A percentile compares a stretch with the other conserved stretches of the same genome.
phyloP scores from a whole-genome alignment of 805 yeast species.

The Candida golubevii region DNA sequence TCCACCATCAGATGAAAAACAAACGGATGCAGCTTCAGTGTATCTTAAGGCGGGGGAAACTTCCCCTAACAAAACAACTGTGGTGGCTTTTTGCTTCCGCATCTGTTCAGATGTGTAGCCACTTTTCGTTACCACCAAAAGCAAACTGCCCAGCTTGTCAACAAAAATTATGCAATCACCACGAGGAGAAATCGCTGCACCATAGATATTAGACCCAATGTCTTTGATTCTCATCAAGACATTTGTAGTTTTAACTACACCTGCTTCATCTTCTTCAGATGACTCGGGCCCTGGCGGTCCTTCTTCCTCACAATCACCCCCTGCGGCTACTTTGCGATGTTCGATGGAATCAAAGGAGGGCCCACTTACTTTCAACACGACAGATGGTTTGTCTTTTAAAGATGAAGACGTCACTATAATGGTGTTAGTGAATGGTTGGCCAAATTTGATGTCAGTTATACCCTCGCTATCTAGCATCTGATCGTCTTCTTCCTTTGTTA shows the following conservation, averaged over 20 bases:
- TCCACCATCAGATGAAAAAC: conserved; percentile 79
- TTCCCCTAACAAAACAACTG: conserved; percentile 68
- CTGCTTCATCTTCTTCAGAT: conserved; percentile 9
- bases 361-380: conserved; percentile 33
- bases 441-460: conserved; percentile 72
- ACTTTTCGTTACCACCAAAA: conserved; percentile 59
- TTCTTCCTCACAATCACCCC: too few species aligned
- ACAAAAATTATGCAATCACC: conserved; percentile 82
- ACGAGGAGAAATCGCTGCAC: conserved; percentile 72
- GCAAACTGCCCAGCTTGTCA: conserved; percentile 74
- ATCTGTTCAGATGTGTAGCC: conserved; percentile 14
- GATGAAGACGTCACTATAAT: conserved; percentile 37
- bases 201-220: conserved; percentile 75
- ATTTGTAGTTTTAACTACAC: conserved; percentile 27
- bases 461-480: conserved; percentile 75
- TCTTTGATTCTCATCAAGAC: conserved; percentile 59
- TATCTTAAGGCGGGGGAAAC: conserved; percentile 71
- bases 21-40: conserved; percentile 72
- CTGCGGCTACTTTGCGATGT: neutral
- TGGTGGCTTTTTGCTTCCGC: conserved; percentile 29
- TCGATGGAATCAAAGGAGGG: conserved; percentile 3
- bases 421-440: conserved; percentile 31
- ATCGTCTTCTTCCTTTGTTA: conserved; percentile 17
- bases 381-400: conserved; percentile 29
- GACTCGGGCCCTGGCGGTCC: neutral